phyloP scores from a whole-genome alignment of 2,329 filamentous ascomycete genomes.

The Balansia obtecta region DNA sequence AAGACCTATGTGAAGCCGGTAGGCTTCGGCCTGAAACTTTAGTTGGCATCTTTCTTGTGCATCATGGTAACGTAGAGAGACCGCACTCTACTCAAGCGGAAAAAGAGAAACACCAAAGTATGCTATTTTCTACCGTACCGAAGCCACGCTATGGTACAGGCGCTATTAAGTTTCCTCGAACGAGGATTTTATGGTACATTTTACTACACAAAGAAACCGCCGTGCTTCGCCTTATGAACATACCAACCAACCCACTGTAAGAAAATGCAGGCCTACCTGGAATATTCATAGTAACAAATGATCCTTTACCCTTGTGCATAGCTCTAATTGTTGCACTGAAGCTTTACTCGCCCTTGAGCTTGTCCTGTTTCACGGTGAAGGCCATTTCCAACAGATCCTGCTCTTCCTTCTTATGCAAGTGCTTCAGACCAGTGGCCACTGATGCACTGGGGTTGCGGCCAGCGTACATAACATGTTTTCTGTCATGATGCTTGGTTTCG shows the following conservation, averaged over 20 bases:
- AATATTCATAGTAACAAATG: not conserved
- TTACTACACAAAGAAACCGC: slow-evolving; percentile 6
- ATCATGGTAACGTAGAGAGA: not conserved
- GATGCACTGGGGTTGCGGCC: slow-evolving; percentile 87
- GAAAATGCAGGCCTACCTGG: not conserved
- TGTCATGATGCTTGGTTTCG: slow-evolving; percentile 81
- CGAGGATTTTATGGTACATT: slow-evolving; percentile 8
- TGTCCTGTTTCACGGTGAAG: slow-evolving; percentile 53
- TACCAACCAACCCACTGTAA: not conserved
- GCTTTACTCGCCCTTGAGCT: slow-evolving; percentile 52
- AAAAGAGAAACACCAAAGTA: slow-evolving; percentile 2
- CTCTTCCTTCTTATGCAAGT: slow-evolving; percentile 83
- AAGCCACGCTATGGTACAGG: slow-evolving; percentile 6
- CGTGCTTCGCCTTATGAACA: not conserved
- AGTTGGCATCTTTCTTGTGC: not conserved
- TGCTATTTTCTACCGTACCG: slow-evolving; percentile 6
- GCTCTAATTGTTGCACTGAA: not conserved
- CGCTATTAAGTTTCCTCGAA: slow-evolving; percentile 3
- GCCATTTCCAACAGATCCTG: slow-evolving; percentile 61
- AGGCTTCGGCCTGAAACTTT: not conserved
- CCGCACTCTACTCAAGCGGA: not conserved
- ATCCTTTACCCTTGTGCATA: not conserved
- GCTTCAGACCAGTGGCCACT: slow-evolving; percentile 88
- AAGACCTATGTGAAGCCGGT: not conserved
- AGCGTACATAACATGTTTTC: slow-evolving; percentile 94